Conservation (phyloP, 2,329 filamentous ascomycete genomes). For the Neonectria hederae region DNA sequence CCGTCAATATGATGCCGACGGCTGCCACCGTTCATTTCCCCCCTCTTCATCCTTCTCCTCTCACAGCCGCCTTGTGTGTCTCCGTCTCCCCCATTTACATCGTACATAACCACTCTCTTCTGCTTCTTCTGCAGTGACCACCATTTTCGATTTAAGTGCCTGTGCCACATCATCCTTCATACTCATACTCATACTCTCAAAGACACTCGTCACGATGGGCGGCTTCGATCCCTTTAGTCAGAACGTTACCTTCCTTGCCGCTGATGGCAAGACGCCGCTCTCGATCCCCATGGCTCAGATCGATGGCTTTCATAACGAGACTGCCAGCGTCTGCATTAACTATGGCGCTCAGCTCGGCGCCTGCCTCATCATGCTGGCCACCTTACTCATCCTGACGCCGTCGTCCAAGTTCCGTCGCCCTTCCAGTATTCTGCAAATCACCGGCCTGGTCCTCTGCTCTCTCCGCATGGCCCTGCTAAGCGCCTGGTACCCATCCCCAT, state of each 20-base stretch:
- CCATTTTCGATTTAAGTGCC: background rate
- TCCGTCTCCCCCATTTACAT: background rate
- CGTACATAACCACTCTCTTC: background rate
- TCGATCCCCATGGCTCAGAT: constrained; percentile 46
- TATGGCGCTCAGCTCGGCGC: constrained; percentile 78
- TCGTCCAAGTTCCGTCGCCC: constrained; percentile 69
- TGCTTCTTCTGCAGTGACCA: background rate
- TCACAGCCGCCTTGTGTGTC: background rate
- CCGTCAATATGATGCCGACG: constrained; percentile 30
- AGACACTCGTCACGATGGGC: constrained; percentile 30
- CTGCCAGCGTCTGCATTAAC: constrained; percentile 62
- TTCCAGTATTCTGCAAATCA: constrained; percentile 72
- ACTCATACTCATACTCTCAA: background rate
- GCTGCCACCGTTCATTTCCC: constrained; percentile 2
- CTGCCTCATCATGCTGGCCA: constrained; percentile 69
- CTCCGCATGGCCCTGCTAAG: constrained; percentile 66
- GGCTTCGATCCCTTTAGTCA: constrained; percentile 50
- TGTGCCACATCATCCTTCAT: background rate
- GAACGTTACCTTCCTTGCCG: constrained; percentile 46
- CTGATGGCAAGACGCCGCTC: constrained; percentile 46
- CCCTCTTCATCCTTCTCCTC: constrained; percentile 14
- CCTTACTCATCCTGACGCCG: constrained; percentile 74
- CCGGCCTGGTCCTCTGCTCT: constrained; percentile 68
- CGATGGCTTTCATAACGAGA: constrained; percentile 46
- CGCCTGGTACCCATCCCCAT: constrained; percentile 69